These are phyloP conservation scores for Ceratobasidium sp. DNA, from an alignment of 1,284 basidiomycete genomes.

Conservation along the genomic window DNA sequence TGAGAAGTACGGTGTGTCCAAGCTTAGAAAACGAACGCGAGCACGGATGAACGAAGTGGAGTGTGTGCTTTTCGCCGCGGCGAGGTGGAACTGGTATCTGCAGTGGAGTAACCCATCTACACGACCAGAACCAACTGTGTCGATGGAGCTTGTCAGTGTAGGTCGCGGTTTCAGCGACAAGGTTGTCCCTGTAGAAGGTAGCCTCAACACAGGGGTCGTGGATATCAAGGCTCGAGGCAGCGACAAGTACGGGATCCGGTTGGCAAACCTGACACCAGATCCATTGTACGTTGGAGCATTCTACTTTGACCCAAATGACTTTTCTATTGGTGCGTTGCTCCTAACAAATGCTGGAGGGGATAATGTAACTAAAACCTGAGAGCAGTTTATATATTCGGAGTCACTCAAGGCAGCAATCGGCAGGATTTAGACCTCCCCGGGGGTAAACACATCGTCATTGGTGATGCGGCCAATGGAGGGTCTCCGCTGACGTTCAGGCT, in stretches of 20 bases:
- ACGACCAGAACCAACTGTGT: constrained; percentile 2
- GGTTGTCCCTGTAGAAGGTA: constrained; percentile 55
- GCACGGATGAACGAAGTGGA: constrained; percentile 27
- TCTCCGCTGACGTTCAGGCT: constrained; percentile 14
- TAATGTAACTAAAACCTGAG: no score
- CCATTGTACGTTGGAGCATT: constrained; percentile 66
- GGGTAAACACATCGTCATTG: constrained; percentile 8
- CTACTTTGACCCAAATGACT: constrained; percentile 64
- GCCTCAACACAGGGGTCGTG: constrained; percentile 59
- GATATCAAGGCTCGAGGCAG: constrained; percentile 58
- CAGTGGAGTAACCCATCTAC: constrained; percentile 59
- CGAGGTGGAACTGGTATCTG: constrained; percentile 56
- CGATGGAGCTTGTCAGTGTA: constrained; percentile 16
- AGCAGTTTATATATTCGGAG: not conserved
- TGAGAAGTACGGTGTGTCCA: constrained; percentile 2
- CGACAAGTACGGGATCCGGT: constrained; percentile 59
- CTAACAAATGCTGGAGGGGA: no score
- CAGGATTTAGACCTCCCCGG: constrained; percentile 14
- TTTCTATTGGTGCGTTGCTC: constrained; percentile 58
- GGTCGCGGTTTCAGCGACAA: constrained; percentile 48
- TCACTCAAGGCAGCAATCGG: not conserved
- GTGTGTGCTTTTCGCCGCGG: constrained; percentile 32
- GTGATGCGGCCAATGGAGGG: constrained; percentile 17
- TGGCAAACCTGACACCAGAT: constrained; percentile 60
- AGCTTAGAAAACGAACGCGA: constrained; percentile 17